Conservation (phyloP, 345 rosid species). For the Bruguiera gymnorhiza region DNA sequence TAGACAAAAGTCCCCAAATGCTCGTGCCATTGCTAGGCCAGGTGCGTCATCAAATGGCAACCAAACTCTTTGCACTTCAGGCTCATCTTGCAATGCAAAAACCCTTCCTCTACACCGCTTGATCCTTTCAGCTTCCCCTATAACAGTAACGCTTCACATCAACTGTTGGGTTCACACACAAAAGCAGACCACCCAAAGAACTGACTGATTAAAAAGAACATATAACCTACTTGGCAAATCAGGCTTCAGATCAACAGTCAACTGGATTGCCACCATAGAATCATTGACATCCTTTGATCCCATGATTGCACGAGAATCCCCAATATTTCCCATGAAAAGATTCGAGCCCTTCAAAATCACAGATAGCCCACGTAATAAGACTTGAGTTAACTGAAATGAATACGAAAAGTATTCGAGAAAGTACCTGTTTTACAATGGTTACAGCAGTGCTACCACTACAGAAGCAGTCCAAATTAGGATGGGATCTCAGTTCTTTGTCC, state of each 20-base stretch:
- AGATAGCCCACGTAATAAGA: slow-evolving; percentile 13
- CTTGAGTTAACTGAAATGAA: slow-evolving; percentile 10
- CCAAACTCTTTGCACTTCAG: slow-evolving; percentile 98
- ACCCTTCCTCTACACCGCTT: slow-evolving; percentile 95
- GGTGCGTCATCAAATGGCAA: slow-evolving; percentile 99
- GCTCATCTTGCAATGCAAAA: slow-evolving; percentile 97
- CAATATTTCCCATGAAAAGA: slow-evolving; percentile 93
- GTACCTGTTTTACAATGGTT: slow-evolving; percentile 85
- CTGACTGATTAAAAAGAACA: background rate
- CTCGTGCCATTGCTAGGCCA: slow-evolving; percentile 99
- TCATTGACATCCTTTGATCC: slow-evolving; percentile 79
- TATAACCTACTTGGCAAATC: slow-evolving; percentile 87
- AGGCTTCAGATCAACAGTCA: slow-evolving; percentile 95
- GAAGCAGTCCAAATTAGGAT: slow-evolving; percentile 95
- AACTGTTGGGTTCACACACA: background rate
- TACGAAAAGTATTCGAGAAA: background rate
- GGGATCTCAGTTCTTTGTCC: slow-evolving; percentile 95
- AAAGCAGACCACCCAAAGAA: slow-evolving; percentile 10
- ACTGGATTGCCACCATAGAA: slow-evolving; percentile 81
- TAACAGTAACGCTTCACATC: slow-evolving; percentile 14
- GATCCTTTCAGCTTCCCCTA: slow-evolving; percentile 97
- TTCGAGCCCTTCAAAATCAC: slow-evolving; percentile 63
- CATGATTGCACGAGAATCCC: slow-evolving; percentile 96
- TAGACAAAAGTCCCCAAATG: slow-evolving; percentile 97
- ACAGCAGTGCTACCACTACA: slow-evolving; percentile 99